Conservation (phyloP, 2,329 filamentous ascomycete species). For the Rhynchosporium secalis region DNA sequence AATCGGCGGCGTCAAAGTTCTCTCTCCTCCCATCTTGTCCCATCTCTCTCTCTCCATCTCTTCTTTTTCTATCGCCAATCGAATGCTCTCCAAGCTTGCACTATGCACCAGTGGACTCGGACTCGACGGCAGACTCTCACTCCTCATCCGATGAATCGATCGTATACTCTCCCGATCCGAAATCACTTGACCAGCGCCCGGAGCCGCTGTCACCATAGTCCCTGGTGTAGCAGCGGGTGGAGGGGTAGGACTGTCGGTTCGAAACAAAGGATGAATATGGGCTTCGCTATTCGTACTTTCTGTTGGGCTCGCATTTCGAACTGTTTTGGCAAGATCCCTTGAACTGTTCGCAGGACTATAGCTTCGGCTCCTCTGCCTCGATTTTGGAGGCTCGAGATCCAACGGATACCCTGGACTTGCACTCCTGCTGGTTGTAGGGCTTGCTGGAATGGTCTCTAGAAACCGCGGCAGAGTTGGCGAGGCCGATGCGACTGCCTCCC, state of each 20-base stretch:
- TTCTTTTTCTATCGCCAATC: slow-evolving; percentile 35
- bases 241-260: slow-evolving; percentile 68
- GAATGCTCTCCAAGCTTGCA: slow-evolving; percentile 49
- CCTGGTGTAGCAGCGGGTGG: slow-evolving; percentile 66
- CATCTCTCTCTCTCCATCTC: slow-evolving; percentile 28
- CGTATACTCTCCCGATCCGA: slow-evolving; percentile 53
- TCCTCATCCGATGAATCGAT: slow-evolving; percentile 55
- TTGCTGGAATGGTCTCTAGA: slow-evolving; percentile 71
- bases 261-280: slow-evolving; percentile 77
- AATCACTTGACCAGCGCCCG: slow-evolving; percentile 65
- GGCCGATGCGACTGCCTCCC: slow-evolving; percentile 54
- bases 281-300: slow-evolving; percentile 54
- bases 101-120: slow-evolving; percentile 54
- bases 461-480: slow-evolving; percentile 44
- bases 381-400: slow-evolving; percentile 53
- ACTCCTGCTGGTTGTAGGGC: slow-evolving; percentile 63
- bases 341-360: slow-evolving; percentile 35
- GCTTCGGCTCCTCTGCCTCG: slow-evolving; percentile 37
- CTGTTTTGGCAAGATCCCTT: slow-evolving; percentile 22
- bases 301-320: slow-evolving; percentile 34
- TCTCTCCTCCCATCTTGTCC: slow-evolving; percentile 39
- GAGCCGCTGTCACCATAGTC: slow-evolving; percentile 70
- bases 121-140: slow-evolving; percentile 53
- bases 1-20: slow-evolving; percentile 60
- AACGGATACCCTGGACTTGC: slow-evolving; percentile 62